A percentile compares a stretch with the other conserved stretches of the same genome.
These are phyloP conservation scores for Colletotrichum cordylinicola DNA, from an alignment of 2,329 filamentous ascomycete species.

Conservation along the genomic window DNA sequence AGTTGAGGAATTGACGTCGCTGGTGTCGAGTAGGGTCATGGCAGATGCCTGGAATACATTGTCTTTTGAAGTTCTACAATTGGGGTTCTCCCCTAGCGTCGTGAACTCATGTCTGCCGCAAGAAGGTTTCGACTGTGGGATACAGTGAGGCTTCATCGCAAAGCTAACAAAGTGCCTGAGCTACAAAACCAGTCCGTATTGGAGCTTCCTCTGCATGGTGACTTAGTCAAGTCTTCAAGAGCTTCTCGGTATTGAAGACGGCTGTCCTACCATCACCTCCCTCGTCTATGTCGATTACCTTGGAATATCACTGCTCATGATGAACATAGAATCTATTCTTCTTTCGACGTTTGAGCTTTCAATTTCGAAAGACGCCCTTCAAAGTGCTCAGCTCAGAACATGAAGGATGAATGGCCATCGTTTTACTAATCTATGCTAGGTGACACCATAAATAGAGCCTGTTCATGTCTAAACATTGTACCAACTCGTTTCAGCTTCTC, in stretches of 20 bases:
- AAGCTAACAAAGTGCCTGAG: background rate
- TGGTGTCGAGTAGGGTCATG: background rate
- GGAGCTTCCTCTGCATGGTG: background rate
- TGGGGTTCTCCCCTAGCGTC: background rate
- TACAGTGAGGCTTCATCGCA: background rate
- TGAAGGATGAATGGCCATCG: background rate
- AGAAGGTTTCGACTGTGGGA: background rate
- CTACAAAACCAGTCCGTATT: background rate
- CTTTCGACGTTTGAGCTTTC: no score
- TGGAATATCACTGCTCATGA: no score
- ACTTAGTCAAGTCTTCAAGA: fast-evolving
- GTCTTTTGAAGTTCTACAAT: background rate
- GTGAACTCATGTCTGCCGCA: background rate
- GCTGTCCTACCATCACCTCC: no score
- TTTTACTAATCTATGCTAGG: background rate
- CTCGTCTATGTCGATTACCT: no score
- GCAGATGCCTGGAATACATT: background rate
- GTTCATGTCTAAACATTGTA: background rate
- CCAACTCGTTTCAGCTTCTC: background rate
- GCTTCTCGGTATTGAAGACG: background rate
- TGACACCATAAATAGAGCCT: background rate
- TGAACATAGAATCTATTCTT: no score
- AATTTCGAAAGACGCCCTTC: no score
- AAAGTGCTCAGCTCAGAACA: background rate
- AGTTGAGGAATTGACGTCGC: background rate